These are phyloP conservation scores for Trypanosoma scelopori DNA, from an alignment of 208 protist species.

Conservation along the genomic window DNA sequence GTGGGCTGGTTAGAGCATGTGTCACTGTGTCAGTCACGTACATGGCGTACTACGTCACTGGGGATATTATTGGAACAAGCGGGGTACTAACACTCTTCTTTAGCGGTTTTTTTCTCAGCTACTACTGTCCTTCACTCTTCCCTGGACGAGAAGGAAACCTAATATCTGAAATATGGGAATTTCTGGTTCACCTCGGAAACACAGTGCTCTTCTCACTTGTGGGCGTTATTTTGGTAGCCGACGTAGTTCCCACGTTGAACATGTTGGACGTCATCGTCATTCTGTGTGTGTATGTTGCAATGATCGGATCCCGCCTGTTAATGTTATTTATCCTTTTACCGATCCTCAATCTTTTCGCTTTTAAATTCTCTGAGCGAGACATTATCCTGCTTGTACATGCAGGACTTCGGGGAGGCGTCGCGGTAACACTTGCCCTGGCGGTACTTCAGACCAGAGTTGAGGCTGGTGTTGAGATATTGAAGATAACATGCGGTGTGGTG, in stretches of 20 bases:
- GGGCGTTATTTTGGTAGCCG: constrained; percentile 79
- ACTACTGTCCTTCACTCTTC: constrained; percentile 75
- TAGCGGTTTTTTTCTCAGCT: constrained; percentile 76
- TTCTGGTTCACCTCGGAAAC: constrained; percentile 84
- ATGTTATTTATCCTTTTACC: constrained; percentile 74
- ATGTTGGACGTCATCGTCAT: constrained; percentile 59
- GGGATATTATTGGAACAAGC: constrained; percentile 63
- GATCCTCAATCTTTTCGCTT: constrained; percentile 69
- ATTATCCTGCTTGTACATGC: constrained; percentile 66
- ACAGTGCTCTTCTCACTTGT: constrained; percentile 87
- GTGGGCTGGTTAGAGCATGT: constrained; percentile 62
- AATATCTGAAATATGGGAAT: constrained; percentile 84
- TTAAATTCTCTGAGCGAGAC: constrained; percentile 44
- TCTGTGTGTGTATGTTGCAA: constrained; percentile 57
- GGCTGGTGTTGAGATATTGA: constrained; percentile 57
- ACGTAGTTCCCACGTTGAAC: constrained; percentile 56
- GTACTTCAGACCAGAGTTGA: constrained; percentile 54
- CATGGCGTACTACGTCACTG: constrained; percentile 82
- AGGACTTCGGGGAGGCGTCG: constrained; percentile 82
- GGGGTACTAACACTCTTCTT: constrained; percentile 86
- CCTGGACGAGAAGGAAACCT: constrained; percentile 68
- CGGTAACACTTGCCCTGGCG: constrained; percentile 71
- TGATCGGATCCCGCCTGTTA: constrained; percentile 55
- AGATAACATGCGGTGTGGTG: constrained; percentile 78
- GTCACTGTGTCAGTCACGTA: constrained; percentile 84